These are phyloP conservation scores for Xylaria sp. DNA, from an alignment of 2,329 filamentous ascomycete genomes.

Conservation along the genomic window DNA sequence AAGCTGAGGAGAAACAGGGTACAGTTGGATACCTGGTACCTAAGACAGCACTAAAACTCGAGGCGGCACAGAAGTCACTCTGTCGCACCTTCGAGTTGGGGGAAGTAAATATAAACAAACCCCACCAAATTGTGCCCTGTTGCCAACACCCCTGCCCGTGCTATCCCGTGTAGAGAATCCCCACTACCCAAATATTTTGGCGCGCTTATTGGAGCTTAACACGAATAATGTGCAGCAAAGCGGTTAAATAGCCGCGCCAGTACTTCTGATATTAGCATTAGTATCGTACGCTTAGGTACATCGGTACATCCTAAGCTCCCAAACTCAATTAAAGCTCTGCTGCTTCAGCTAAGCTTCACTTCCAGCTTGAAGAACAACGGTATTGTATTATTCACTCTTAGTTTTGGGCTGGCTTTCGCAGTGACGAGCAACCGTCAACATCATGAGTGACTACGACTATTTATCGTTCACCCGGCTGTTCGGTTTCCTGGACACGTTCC, in stretches of 20 bases:
- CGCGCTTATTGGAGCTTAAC: conserved; percentile 16
- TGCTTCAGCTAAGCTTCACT: neutral
- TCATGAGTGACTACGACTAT: conserved; percentile 67
- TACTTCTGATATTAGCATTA: conserved; percentile 6
- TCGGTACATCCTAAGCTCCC: neutral
- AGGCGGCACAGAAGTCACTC: neutral
- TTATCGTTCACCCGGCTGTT: conserved; percentile 77
- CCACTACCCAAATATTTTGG: neutral
- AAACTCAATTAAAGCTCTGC: conserved; percentile 12
- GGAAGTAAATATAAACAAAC: conserved; percentile 46
- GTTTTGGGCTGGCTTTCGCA: neutral
- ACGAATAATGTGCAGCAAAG: conserved; percentile 29
- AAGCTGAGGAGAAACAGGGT: neutral
- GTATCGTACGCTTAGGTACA: neutral
- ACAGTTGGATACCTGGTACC: neutral
- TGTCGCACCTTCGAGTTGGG: conserved; percentile 20
- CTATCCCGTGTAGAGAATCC: neutral
- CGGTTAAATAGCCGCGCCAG: too few species aligned
- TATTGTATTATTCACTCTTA: conserved; percentile 2
- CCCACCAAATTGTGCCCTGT: conserved; percentile 34
- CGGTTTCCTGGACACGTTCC: conserved; percentile 66
- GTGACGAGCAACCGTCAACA: neutral
- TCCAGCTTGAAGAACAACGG: too few species aligned
- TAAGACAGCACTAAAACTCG: neutral
- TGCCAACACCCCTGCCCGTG: conserved; percentile 25